These are phyloP conservation scores for Posidonia australis DNA, from an alignment of 106 monocot species.

Conservation along the genomic window DNA sequence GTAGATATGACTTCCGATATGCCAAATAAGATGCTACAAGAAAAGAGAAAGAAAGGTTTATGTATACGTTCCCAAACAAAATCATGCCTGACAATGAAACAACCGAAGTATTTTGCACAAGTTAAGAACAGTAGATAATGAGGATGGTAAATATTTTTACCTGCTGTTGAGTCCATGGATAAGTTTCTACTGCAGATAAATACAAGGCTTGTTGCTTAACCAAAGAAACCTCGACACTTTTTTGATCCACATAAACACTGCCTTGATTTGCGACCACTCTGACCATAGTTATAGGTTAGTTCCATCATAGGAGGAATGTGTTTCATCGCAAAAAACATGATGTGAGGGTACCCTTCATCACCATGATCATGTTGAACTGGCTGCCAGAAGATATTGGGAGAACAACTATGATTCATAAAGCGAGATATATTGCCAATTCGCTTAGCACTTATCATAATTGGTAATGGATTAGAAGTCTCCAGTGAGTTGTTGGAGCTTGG, in stretches of 20 bases:
- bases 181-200: too few relatives aligned
- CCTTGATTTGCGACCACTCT: conserved; percentile 25
- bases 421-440: conserved; percentile 63
- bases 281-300: conserved; percentile 75
- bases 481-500: conserved; percentile 15
- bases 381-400: conserved; percentile 79
- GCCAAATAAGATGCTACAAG: too few relatives aligned
- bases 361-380: conserved; percentile 53
- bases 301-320: conserved; percentile 87
- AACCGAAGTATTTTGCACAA: too few relatives aligned
- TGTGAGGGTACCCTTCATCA: conserved; percentile 58
- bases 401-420: conserved; percentile 92
- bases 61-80: too few relatives aligned
- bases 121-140: too few relatives aligned
- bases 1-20: too few relatives aligned
- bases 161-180: too few relatives aligned
- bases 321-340: conserved; percentile 73
- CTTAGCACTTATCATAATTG: conserved; percentile 51
- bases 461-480: conserved; percentile 28
- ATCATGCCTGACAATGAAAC: too few relatives aligned
- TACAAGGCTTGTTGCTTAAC: not conserved
- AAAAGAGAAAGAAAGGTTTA: too few relatives aligned
- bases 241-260: conserved; percentile 64
- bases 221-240: conserved; percentile 64
- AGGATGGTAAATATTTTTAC: too few relatives aligned